phyloP scores from a whole-genome alignment of 768 basidiomycete genomes.

The Kwoniella botswanensis region DNA sequence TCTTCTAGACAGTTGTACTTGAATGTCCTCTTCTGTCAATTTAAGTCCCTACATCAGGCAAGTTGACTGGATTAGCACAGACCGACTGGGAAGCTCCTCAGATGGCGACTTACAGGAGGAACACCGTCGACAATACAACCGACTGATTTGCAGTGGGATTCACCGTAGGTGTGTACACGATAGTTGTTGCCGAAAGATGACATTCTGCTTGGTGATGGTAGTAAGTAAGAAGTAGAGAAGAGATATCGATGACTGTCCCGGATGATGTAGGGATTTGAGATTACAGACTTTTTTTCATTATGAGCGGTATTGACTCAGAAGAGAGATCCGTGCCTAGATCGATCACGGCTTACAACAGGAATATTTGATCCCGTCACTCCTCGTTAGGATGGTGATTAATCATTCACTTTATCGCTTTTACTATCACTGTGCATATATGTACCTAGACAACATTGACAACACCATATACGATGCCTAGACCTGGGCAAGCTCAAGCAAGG shows the following conservation, averaged over 20 bases:
- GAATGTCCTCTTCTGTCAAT: constrained; percentile 80
- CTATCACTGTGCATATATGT: too few species aligned
- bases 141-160: constrained; percentile 95
- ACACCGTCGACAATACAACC: constrained; percentile 98
- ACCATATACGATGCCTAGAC: constrained; percentile 9
- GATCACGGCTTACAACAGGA: background rate
- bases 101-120: constrained; percentile 70
- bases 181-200: constrained; percentile 90
- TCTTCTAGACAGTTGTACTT: constrained; percentile 85
- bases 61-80: constrained; percentile 20
- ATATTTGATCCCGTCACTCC: background rate
- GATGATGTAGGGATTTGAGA: constrained; percentile 14
- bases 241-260: background rate
- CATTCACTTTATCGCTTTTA: too few species aligned
- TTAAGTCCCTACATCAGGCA: constrained; percentile 70
- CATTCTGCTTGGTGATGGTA: constrained; percentile 63
- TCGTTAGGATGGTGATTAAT: background rate
- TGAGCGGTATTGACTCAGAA: constrained; percentile 1
- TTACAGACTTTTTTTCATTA: background rate
- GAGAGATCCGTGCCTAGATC: constrained; percentile 4
- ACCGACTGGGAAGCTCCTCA: constrained; percentile 2
- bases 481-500: constrained; percentile 13
- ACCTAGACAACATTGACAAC: too few species aligned
- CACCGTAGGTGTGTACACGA: constrained; percentile 95
- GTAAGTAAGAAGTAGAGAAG: background rate